Base-by-base conservation (phyloP, 1,284 basidiomycete species). In the Erythrobasidium hasegawianum region DNA sequence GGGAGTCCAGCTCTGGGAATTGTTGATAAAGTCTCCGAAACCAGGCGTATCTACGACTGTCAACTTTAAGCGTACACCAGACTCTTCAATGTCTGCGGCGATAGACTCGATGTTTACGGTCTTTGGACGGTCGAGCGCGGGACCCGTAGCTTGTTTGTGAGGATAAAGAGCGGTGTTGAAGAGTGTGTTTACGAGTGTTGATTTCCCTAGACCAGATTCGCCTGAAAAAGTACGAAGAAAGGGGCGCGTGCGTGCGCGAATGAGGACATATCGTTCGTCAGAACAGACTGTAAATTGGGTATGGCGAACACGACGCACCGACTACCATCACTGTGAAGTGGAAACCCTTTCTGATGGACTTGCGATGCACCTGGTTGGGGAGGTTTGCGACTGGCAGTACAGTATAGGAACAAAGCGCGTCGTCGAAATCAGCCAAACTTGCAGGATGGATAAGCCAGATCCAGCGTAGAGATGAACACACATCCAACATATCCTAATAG, bases 1-100 rank as follows among this genome's bases (percentile, higher is more conserved):
- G 59, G 94, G 94, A 79, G 90, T 94, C 94, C 94, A 97, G 79
- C 49, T 58, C 41, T 95, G 90, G 72, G 94, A 90, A 78, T 97
- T 97, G 83, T 97, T 96, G 77, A 97, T 91, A 78, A 93, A 96
- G 79, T 97, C 93, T 66, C 93, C 93, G 74, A 95, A 97, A 27
- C 93, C 92, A 60, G 92, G 92, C 41, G 92, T 97, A 78, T 97
- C 93, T 70, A 97, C 93, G 70, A 97, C 94, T n/a, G 91, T 97
- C 68, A 97, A 81, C 76, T 90, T 90, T 60, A 97, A 85, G 71
- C 91, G 85, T 62, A 97, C 92, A 67, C 92, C 92, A 71, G 89
- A 94, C 82, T 97, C 93, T 81, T 97, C 94, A 74, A 97, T 97
- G 77, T 97, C 93, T 95, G 94, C 93, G 73, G 88, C 90, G 76